Percentiles rank a stretch among this genome's conserved stretches.
Conservation (phyloP, 345 rosid species). For the Orychophragmus violaceus region DNA sequence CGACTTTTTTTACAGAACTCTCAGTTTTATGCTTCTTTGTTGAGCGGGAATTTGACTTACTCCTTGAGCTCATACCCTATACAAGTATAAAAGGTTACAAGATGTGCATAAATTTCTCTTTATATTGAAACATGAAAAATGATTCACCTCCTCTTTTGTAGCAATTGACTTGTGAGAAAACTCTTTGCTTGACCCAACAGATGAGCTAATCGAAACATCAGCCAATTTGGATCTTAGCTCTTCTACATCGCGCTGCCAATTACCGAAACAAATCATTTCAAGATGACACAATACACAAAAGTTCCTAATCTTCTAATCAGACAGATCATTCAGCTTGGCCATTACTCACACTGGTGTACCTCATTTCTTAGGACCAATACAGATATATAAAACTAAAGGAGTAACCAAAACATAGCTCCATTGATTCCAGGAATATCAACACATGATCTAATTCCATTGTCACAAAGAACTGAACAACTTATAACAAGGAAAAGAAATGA, state of each 20-base stretch:
- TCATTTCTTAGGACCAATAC: no score
- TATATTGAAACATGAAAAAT: background rate
- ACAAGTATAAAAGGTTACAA: slow-evolving; percentile 5
- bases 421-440: no score
- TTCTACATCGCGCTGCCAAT: slow-evolving; percentile 60
- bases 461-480: background rate
- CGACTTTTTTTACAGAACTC: slow-evolving; percentile 38
- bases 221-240: slow-evolving; percentile 46
- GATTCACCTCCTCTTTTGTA: slow-evolving; percentile 50
- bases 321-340: background rate
- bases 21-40: slow-evolving; percentile 51
- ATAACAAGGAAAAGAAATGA: background rate
- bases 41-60: slow-evolving; percentile 51
- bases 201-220: slow-evolving; percentile 41
- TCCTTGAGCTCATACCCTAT: slow-evolving; percentile 48
- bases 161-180: slow-evolving; percentile 51
- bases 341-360: no score
- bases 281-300: background rate
- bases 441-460: slow-evolving; percentile 1
- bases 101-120: background rate
- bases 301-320: background rate
- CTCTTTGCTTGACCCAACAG: slow-evolving; percentile 27
- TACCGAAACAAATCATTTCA: background rate
- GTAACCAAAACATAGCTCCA: background rate
- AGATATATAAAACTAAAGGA: no score